Evolutionary conservation across 2,329 filamentous ascomycete genomes (phyloP), one percentile per base, ranked within the genome.

Genomic region (Fusarium secorum): DNA sequence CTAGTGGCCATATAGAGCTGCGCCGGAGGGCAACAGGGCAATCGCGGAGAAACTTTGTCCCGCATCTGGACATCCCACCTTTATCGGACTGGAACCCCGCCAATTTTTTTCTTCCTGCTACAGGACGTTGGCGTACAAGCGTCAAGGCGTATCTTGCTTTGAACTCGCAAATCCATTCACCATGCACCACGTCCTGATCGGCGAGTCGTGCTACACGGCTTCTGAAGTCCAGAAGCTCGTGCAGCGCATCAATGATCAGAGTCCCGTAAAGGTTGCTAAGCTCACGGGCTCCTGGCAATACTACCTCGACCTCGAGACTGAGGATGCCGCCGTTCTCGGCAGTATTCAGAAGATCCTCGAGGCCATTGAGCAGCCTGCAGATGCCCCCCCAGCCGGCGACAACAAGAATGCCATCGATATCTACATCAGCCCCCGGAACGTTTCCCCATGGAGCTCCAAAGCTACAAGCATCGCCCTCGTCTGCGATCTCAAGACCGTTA

Each of bases 371-470:
- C 74, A 76, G 35, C 57, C 77, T 46, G 55, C 77, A 35, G 65
- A 74, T 38, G 45, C 73, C 38, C 64, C 76, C 28, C 67, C 79
- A 20, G 74, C 76, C 41, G 76, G 71, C 41, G 76, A 77, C 68
- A 85, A 88, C 57, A 59, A 32, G 13, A 80, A 85, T 64, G 84
- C 85, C 45, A 82, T 86, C 52, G 84, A 90, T 68, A 87, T 93
- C 79, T 93, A 94, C 78, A 87, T 97, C 64, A 90, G 88, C 49
- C 95, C 95, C 24, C 89, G 95, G 73, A 92, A 93, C 75, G 95
- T 97, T 74, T 98, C 95, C 42, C 96, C 96, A 79, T 99, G 96
- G 96, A 98, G 94, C 82, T 97, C 95, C 61, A 95, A 98, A 81
- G 95, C 95, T 32, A 97, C 95, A 49, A 95, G 90, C 79, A 98